Evolutionary conservation across 2,329 filamentous ascomycete species (phyloP), one percentile per base, ranked within the genome.

Genomic region (Sporothrix variecibatus): DNA sequence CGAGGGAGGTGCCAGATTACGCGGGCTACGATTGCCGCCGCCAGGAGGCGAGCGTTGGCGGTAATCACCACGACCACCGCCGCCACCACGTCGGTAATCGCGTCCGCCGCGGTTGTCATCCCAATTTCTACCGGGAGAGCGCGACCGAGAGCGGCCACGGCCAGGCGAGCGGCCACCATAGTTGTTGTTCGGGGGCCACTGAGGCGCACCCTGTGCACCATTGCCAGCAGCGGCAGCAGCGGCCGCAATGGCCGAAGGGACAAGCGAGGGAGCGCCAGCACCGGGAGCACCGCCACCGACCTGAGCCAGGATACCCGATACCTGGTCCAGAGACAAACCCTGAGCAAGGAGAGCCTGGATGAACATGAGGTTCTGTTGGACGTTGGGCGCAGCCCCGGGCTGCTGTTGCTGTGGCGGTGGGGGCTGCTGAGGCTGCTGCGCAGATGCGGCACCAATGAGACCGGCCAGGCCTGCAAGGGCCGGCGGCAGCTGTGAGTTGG

Each of bases 1-100:
- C 81, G 80, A 58, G 81, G 78, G 58, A 81, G 84, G 76, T 34
- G 75, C 72, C 53, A 78, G 78, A 26, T 72, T 77, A 23, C 75
- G 78, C 28, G 90, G 87, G 79, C 92, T 91, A 77, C 88, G 88
- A 23, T 72, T 34, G 15, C 69, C 64, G 8, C 92, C 91, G 73
- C 90, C 89, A 73, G 89, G 87, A 64, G 95, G 94, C 79, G 93
- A 97, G 80, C 96, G 93, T 81, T 98, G 94, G 77, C 95, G 93
- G 84, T 97, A 98, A 53, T 94, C 90, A 72, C 87, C 84, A 75
- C 86, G 87, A 56, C 88, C 75, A 1, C 74, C 86, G 78, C 87
- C 86, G 78, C 87, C 87, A 71, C 87, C 87, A 74, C 88, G 88
- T 77, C 88, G 87, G 73, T 88, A 88, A 49, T 90, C 89, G 75